A percentile compares a stretch with the other conserved stretches of the same genome.
These are phyloP conservation scores for Zoysia matrella DNA, from an alignment of 202 grass and related monocot genomes.

Conservation along the genomic window DNA sequence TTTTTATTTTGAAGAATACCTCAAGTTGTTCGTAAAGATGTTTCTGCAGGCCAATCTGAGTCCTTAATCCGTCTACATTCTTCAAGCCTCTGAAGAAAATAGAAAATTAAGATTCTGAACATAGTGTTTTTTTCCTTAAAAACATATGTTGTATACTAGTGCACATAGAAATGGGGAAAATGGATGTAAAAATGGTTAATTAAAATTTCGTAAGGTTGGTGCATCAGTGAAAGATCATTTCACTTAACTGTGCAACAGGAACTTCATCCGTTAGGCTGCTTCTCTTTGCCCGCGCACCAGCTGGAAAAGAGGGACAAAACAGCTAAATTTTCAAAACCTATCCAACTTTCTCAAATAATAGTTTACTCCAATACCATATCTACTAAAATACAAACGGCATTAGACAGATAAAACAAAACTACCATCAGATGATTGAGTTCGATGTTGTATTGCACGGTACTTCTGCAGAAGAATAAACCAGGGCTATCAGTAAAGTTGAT, in stretches of 20 bases:
- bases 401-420: slow-evolving; percentile 4
- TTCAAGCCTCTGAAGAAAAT: slow-evolving; percentile 43
- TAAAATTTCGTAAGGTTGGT: slow-evolving; percentile 1
- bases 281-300: slow-evolving; percentile 27
- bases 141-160: background rate
- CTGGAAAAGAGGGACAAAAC: background rate
- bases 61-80: slow-evolving; percentile 41
- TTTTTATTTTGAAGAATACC: slow-evolving; percentile 21
- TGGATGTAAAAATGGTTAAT: background rate
- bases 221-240: slow-evolving; percentile 32
- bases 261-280: slow-evolving; percentile 33
- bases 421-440: slow-evolving; percentile 63
- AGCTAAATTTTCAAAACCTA: background rate
- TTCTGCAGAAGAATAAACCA: slow-evolving; percentile 56
- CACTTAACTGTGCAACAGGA: slow-evolving; percentile 44
- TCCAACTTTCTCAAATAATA: background rate
- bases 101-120: background rate
- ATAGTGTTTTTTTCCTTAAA: background rate
- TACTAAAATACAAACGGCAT: background rate
- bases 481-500: slow-evolving; percentile 22
- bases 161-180: too few species aligned
- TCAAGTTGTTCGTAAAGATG: slow-evolving; percentile 85
- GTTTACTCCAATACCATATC: background rate
- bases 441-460: slow-evolving; percentile 59
- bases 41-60: slow-evolving; percentile 52